These are phyloP conservation scores for Dalechampia spathulata DNA, from an alignment of 441 rosid genomes.

Conservation along the genomic window DNA sequence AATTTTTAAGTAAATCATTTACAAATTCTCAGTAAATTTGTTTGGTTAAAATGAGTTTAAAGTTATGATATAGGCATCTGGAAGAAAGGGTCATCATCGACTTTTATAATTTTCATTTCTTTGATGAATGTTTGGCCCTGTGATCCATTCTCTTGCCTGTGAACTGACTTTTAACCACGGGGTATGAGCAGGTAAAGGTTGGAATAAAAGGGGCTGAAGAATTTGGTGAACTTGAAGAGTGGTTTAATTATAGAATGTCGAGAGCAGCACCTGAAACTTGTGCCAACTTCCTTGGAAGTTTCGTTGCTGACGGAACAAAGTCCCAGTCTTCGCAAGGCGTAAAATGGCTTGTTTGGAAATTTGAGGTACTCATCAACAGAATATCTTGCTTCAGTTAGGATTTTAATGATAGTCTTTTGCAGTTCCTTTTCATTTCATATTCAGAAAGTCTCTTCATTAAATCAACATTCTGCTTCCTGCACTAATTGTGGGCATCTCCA, in stretches of 20 bases:
- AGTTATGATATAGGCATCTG: too few species aligned
- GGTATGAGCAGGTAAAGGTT: constrained; percentile 56
- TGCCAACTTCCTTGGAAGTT: constrained; percentile 87
- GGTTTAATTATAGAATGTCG: constrained; percentile 94
- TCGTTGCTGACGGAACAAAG: constrained; percentile 62
- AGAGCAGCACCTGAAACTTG: constrained; percentile 98
- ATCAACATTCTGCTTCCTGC: background rate
- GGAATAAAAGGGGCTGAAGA: constrained; percentile 81
- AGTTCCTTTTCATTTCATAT: background rate
- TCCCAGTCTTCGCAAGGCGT: constrained; percentile 64
- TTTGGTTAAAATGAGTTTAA: too few species aligned
- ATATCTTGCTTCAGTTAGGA: too few species aligned
- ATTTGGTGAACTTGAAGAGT: constrained; percentile 87
- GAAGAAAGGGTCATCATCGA: too few species aligned
- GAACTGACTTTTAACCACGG: background rate
- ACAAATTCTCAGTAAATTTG: too few species aligned
- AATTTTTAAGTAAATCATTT: too few species aligned
- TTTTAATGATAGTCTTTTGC: constrained; percentile 5
- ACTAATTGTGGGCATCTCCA: constrained; percentile 27
- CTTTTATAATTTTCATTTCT: too few species aligned
- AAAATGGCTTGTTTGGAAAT: constrained; percentile 99
- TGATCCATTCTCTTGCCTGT: too few species aligned
- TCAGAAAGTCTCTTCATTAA: constrained; percentile 1
- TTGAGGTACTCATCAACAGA: too few species aligned
- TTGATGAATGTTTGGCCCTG: too few species aligned